Percentiles rank a stretch among this genome's conserved stretches.
These are phyloP conservation scores for Daldinia concentrica DNA, from an alignment of 495 filamentous ascomycete species.

Conservation along the genomic window DNA sequence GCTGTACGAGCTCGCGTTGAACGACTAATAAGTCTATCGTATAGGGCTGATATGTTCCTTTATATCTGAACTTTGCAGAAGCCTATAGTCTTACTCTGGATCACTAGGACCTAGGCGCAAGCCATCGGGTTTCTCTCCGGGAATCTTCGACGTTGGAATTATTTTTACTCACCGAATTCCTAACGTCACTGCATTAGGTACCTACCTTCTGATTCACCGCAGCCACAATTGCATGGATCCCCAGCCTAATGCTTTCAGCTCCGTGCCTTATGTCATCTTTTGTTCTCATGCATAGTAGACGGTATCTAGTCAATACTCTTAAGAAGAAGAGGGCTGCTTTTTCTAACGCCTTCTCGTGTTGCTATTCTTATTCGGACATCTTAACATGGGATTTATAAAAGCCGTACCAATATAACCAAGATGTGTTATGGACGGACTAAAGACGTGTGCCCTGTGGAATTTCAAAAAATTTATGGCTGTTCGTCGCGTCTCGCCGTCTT, in stretches of 20 bases:
- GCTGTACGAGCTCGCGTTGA: no score
- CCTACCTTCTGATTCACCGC: background rate
- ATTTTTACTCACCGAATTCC: background rate
- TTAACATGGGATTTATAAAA: no score
- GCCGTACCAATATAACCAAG: no score
- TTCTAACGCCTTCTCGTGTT: no score
- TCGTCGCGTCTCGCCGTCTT: background rate
- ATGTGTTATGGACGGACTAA: no score
- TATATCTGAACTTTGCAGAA: background rate
- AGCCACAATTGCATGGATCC: background rate
- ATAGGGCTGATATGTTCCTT: background rate
- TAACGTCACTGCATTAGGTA: no score
- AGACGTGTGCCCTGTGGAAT: background rate
- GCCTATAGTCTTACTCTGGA: background rate
- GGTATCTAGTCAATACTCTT: no score
- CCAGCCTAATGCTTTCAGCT: background rate
- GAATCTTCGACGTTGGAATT: background rate
- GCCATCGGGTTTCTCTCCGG: background rate
- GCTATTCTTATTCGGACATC: no score
- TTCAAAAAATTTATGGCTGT: background rate
- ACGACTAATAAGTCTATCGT: no score
- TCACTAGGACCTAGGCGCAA: background rate
- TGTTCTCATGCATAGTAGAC: no score
- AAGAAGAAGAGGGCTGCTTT: no score
- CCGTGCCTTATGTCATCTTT: background rate